These are phyloP conservation scores for Turritis glabra DNA, from an alignment of 345 rosid genomes.

Conservation along the genomic window DNA sequence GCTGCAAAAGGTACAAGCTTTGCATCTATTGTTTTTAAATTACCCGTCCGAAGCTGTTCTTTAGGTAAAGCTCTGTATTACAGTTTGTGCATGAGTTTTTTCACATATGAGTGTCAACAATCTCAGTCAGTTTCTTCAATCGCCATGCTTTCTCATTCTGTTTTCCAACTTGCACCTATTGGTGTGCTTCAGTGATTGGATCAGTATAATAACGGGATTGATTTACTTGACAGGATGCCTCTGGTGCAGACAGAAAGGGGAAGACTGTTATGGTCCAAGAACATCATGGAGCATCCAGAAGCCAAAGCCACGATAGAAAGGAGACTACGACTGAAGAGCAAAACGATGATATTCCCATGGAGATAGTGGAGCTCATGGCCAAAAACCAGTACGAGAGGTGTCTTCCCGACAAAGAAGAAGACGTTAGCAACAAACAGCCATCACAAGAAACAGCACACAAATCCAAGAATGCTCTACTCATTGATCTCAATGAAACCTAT, in stretches of 20 bases:
- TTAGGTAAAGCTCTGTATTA: background rate
- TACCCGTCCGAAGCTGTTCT: background rate
- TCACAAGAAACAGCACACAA: conserved; percentile 40
- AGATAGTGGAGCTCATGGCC: conserved; percentile 93
- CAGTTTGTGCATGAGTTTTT: background rate
- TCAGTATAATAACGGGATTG: conserved; percentile 11
- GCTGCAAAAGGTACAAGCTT: conserved; percentile 54
- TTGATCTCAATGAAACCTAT: conserved; percentile 51
- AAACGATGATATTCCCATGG: conserved; percentile 93
- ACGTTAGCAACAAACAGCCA: conserved; percentile 34
- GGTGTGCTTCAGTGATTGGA: background rate
- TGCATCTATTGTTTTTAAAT: background rate
- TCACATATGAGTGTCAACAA: background rate
- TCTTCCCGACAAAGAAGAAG: conserved; percentile 66
- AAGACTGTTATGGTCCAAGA: conserved; percentile 44
- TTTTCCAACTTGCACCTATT: background rate
- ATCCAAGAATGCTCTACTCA: conserved; percentile 38
- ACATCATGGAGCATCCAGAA: conserved; percentile 37
- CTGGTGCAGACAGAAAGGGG: conserved; percentile 47
- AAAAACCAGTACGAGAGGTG: conserved; percentile 85
- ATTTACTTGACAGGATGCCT: conserved; percentile 55
- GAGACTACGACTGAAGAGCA: conserved; percentile 54
- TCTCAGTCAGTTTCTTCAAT: background rate
- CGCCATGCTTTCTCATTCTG: background rate
- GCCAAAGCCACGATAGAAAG: conserved; percentile 41